Base-by-base conservation (phyloP, 2,329 filamentous ascomycete species). In the Aspergillus fructus region DNA sequence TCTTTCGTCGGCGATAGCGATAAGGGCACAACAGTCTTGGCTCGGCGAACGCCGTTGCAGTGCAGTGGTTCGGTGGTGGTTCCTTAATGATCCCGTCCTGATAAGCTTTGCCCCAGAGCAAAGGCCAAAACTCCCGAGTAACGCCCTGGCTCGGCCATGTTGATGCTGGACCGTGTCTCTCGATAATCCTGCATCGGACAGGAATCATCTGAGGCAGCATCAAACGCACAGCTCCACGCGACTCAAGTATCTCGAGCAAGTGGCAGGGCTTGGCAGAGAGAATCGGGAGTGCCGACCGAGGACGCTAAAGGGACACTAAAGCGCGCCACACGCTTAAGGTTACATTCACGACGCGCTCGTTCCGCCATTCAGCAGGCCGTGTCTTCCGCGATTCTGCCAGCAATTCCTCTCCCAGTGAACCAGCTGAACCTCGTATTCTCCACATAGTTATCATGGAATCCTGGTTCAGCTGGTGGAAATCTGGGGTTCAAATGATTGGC, bases 61-160 rank as follows among this genome's bases (percentile, higher is more conserved):
- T 54, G 21, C 17, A n/a, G 39, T 53, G 13, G 37, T 50, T 27
- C 12, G 42, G 15, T 30, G 27, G 27, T 30, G 27, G 9, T 30
- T 30, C 27, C 27, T 30, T 30, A 11, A 30, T 11, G 27, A 30
- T 11, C 34, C 34, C 34, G 34, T 37, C 40, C 50, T 46, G 24
- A 69, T 67, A 62, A 59, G 41, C n/a, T 58, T 47, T 41, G 33
- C 23, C 37, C 40, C 39, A 48, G 13, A 15, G 5, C 34, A n/a
- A 37, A 13, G 12, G 15, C 12, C 4, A 12, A 11, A 9, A 9
- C 27, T 30, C 27, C 8, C 27, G 27, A 30, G 8, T 30, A 12
- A 9, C 27, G 27, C 27, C 27, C 27, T 11, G 27, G 27, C 9
- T 30, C 27, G 27, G 27, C 27, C 27, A 30, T 11, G 3, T 1